Evolutionary conservation across 306 rosid genomes (phyloP), one percentile per base, ranked within the genome.

Genomic region (Rosa persica): DNA sequence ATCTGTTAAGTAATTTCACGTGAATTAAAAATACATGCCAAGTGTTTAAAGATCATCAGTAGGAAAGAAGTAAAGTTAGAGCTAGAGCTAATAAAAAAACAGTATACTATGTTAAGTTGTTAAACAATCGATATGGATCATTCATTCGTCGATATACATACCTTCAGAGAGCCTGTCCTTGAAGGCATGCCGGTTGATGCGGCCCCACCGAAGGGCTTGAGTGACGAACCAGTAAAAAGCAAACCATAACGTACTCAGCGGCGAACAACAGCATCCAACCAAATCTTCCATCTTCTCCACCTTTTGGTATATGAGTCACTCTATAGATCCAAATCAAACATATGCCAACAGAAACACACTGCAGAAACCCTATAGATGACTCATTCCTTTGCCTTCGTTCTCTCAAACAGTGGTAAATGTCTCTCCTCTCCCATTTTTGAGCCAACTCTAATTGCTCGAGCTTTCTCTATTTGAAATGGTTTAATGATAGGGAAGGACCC

Each of bases 171-270:
- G 95, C 10, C 78, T 81, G 17, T 85, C 60, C 30, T 75, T 87
- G 82, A 90, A 86, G 67, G 95, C 78, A 11, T 58, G 46, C 55
- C 97, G 79, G 46, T 74, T 82, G 0, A 86, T 44, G 58, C 5
- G 86, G 42, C 81, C 90, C 95, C 97, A 92, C 2, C 93, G 78
- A 8, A 77, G 6, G 27, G 90, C 83, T 77, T 88, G 92, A 75
- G 85, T 81, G 79, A 90, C 78, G n/a, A 92, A 0, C 95, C 95
- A 92, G 62, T 90, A 89, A 60, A 92, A 75, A 6, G 90, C 82
- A 47, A 90, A 92, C 93, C 96, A 92, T 3, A 90, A 44, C n/a
- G n/a, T n/a, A n/a, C 36, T 92, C 96, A 30, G 96, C 86, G 71
- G 15, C 81, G 62, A 90, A 43, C 89, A 92, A 19, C 15, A 87